phyloP scores from a whole-genome alignment of 306 rosid genomes.

The Ochetophila trinervis region DNA sequence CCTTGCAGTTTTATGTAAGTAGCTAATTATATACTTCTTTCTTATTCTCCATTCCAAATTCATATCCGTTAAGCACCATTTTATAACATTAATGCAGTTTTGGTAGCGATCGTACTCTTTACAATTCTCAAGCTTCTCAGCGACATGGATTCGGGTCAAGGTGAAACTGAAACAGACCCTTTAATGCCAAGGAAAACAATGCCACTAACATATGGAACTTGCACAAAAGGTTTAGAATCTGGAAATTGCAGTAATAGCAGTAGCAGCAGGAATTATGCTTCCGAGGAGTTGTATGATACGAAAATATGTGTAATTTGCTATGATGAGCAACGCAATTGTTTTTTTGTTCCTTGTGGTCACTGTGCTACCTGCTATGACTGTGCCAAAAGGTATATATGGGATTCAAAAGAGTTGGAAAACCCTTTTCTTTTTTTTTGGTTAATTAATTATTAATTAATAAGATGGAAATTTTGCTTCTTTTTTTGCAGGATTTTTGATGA shows the following conservation, averaged over 20 bases:
- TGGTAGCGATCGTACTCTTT: constrained; percentile 13
- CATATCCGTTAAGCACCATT: background rate
- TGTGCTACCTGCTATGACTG: constrained; percentile 40
- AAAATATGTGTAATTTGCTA: constrained; percentile 42
- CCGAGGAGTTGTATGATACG: constrained; percentile 34
- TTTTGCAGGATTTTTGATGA: constrained; percentile 35
- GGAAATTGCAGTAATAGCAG: constrained; percentile 14
- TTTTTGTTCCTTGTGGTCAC: constrained; percentile 48
- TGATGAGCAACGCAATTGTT: constrained; percentile 34
- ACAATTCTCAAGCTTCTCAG: constrained; percentile 20
- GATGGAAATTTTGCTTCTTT: too few species aligned
- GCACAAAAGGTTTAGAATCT: constrained; percentile 21
- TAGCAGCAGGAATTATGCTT: background rate
- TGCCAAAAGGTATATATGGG: constrained; percentile 28
- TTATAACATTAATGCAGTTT: constrained; percentile 13
- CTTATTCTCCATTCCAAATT: background rate
- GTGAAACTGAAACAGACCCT: constrained; percentile 26
- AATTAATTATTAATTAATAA: background rate
- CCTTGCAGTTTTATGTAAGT: constrained; percentile 23
- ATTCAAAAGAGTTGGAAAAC: background rate
- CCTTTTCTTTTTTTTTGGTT: background rate
- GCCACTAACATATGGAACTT: constrained; percentile 26
- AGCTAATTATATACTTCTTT: background rate
- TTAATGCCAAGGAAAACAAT: constrained; percentile 14
- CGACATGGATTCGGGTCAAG: background rate